phyloP scores from a whole-genome alignment of 2,329 filamentous ascomycete genomes.

The Claviceps sp. region DNA sequence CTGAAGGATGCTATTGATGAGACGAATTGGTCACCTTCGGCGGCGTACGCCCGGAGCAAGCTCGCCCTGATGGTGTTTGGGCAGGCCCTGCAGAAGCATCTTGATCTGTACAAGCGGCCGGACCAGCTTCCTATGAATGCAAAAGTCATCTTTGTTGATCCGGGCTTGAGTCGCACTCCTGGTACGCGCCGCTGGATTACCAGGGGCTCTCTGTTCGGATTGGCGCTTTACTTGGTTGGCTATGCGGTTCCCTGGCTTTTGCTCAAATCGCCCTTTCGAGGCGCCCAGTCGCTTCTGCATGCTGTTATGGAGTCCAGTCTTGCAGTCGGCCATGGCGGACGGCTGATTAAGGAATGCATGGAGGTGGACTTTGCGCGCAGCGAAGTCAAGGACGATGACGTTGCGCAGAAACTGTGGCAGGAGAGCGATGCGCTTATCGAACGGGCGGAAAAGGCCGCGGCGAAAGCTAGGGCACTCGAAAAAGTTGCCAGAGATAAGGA shows the following conservation, averaged over 20 bases:
- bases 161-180: conserved; percentile 71
- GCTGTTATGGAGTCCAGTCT: conserved; percentile 72
- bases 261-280: conserved; percentile 71
- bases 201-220: conserved; percentile 67
- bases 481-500: conserved; percentile 25
- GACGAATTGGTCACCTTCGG: conserved; percentile 39
- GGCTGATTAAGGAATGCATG: conserved; percentile 78
- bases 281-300: conserved; percentile 74
- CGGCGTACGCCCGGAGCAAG: conserved; percentile 52
- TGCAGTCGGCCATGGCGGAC: conserved; percentile 50
- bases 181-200: conserved; percentile 81
- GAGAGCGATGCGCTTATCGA: conserved; percentile 77
- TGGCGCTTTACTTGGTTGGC: conserved; percentile 60
- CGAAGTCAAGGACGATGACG: conserved; percentile 65
- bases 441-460: conserved; percentile 65
- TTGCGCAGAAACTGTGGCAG: conserved; percentile 81
- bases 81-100: conserved; percentile 80
- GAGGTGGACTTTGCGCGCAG: conserved; percentile 56
- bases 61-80: conserved; percentile 84
- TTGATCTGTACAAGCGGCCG: conserved; percentile 70
- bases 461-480: conserved; percentile 33
- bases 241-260: conserved; percentile 80
- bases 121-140: conserved; percentile 74
- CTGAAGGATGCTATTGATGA: conserved; percentile 39
- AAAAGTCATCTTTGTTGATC: conserved; percentile 76